Evolutionary conservation across 2,329 filamentous ascomycete species (phyloP).

Genomic region (Fusarium tanahbumbuense): DNA sequence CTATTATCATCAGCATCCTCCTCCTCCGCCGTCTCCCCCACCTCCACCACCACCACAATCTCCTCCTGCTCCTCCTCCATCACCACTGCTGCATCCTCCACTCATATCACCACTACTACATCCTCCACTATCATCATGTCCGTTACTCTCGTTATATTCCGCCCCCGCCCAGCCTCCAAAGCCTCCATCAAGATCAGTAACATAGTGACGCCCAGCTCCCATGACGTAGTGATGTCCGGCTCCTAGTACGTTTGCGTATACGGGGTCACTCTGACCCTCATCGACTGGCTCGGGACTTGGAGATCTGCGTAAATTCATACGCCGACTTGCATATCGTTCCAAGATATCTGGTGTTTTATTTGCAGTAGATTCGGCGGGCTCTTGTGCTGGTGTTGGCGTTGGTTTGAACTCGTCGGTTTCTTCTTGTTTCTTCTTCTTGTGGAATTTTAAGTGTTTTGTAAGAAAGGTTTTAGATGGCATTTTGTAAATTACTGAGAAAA

Average conservation of each 20-base stretch:
- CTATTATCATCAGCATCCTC: neutral
- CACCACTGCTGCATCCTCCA: conserved; percentile 5
- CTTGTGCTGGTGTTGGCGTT: neutral
- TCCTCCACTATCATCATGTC: neutral
- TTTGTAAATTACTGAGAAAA: neutral
- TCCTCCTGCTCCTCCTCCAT: neutral
- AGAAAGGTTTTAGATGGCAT: conserved; percentile 24
- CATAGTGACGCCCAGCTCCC: neutral
- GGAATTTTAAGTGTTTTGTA: conserved; percentile 7
- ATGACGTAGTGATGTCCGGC: neutral
- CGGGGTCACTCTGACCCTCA: neutral
- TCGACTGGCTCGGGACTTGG: neutral
- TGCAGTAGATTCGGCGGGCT: neutral
- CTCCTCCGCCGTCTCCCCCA: neutral
- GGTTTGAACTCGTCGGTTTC: conserved; percentile 2
- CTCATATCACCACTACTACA: neutral
- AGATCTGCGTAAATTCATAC: neutral
- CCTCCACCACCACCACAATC: neutral
- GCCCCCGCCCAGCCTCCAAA: conserved; percentile 12
- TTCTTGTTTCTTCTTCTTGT: conserved; percentile 1
- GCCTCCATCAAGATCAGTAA: neutral
- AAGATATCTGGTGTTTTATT: neutral
- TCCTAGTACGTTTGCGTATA: neutral
- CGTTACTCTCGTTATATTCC: neutral
- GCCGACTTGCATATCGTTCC: neutral